Percentiles rank a stretch among this genome's conserved stretches.
phyloP scores from a whole-genome alignment of 2,329 filamentous ascomycete genomes.

The Ophiobolus disseminans region DNA sequence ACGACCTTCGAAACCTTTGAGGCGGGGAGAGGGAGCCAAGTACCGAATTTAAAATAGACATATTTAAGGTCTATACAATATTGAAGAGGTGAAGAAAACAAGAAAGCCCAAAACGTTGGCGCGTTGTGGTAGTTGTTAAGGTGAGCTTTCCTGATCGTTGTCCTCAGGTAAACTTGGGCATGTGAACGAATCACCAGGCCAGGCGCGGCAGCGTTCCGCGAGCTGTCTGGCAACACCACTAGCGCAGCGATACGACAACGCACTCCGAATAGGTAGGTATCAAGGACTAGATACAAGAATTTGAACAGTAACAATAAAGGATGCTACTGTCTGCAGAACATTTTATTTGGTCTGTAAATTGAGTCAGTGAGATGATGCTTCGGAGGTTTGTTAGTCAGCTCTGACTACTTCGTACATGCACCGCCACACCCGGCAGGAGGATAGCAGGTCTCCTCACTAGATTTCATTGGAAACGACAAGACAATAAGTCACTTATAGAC shows the following conservation, averaged over 20 bases:
- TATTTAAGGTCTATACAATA: slow-evolving; percentile 12
- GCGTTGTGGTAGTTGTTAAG: slow-evolving; percentile 24
- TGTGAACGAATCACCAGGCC: slow-evolving; percentile 42
- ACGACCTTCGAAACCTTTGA: slow-evolving; percentile 42
- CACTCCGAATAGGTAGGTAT: no score
- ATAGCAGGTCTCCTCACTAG: no score
- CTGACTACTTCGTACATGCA: no score
- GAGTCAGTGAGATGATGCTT: slow-evolving; percentile 6
- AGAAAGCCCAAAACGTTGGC: not conserved
- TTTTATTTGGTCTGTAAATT: no score
- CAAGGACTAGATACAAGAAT: no score
- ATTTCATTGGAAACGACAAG: no score
- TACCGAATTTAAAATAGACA: slow-evolving; percentile 47
- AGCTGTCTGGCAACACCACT: not conserved
- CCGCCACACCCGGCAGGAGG: no score
- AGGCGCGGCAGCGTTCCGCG: not conserved
- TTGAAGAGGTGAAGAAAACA: slow-evolving; percentile 2
- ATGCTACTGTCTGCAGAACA: no score
- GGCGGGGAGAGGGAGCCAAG: slow-evolving; percentile 46
- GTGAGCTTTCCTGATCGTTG: slow-evolving; percentile 26
- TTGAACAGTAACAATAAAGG: no score
- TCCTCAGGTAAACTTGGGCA: slow-evolving; percentile 23
- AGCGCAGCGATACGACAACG: not conserved
- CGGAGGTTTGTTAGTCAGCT: slow-evolving; percentile 31
- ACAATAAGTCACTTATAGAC: no score